A percentile compares a stretch with the other conserved stretches of the same genome.
These are phyloP conservation scores for Magnolia changhungtana DNA, from an alignment of 164 flowering plant species.

Conservation along the genomic window DNA sequence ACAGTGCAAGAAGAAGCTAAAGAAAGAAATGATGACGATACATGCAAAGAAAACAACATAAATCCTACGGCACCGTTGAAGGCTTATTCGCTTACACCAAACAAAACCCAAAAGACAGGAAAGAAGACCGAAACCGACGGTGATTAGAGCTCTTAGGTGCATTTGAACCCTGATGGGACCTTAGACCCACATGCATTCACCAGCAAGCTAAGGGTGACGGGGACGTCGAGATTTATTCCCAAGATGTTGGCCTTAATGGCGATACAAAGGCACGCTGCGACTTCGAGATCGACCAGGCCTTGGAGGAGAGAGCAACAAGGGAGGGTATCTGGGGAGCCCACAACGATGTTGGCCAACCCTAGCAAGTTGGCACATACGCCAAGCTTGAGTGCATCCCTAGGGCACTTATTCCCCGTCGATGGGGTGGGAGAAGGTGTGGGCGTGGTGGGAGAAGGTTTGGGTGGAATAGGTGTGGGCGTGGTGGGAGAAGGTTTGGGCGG, in stretches of 20 bases:
- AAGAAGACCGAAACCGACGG: too few relatives aligned
- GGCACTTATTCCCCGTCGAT: slow-evolving; percentile 29
- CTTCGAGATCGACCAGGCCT: slow-evolving; percentile 70
- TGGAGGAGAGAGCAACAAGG: slow-evolving; percentile 61
- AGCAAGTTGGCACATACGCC: slow-evolving; percentile 65
- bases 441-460: slow-evolving; percentile 13
- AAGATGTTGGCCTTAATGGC: slow-evolving; percentile 58
- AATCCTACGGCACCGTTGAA: too few relatives aligned
- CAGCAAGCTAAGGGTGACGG: slow-evolving; percentile 52
- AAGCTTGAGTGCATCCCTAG: slow-evolving; percentile 59
- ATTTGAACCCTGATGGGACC: slow-evolving; percentile 58
- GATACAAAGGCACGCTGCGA: slow-evolving; percentile 77
- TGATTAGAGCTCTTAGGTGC: slow-evolving; percentile 29
- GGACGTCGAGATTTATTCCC: slow-evolving; percentile 54
- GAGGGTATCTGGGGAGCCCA: slow-evolving; percentile 52
- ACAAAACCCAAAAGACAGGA: too few relatives aligned
- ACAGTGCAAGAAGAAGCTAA: too few relatives aligned
- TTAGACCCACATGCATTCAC: slow-evolving; percentile 58
- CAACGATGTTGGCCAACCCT: slow-evolving; percentile 38
- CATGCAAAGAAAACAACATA: too few relatives aligned
- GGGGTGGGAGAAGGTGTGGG: slow-evolving; percentile 15
- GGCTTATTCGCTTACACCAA: too few relatives aligned
- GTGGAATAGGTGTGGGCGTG: slow-evolving; percentile 15
- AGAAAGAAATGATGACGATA: too few relatives aligned
- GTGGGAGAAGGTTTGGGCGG: slow-evolving; percentile 11